A percentile compares a stretch with the other conserved stretches of the same genome.
These are phyloP conservation scores for Sclerotinia borealis DNA, from an alignment of 2,329 filamentous ascomycete species.

Conservation along the genomic window DNA sequence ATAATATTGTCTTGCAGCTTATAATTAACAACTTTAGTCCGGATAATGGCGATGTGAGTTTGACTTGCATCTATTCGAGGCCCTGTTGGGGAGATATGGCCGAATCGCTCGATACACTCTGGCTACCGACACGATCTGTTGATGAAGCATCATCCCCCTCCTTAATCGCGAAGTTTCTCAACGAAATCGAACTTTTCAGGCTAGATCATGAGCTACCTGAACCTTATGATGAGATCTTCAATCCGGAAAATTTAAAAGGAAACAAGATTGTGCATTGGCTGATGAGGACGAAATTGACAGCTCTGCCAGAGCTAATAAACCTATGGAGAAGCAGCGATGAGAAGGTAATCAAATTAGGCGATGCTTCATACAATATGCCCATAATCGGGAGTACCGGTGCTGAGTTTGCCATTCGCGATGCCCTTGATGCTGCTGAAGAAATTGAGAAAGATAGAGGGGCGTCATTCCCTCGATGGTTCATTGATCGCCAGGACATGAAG, in stretches of 20 bases:
- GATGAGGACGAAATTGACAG: conserved; percentile 1
- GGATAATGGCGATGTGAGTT: background rate
- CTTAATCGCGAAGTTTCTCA: background rate
- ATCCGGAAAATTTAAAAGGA: conserved; percentile 10
- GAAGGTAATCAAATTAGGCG: background rate
- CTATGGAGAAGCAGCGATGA: background rate
- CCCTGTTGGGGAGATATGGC: background rate
- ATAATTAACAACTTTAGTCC: background rate
- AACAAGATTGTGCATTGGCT: conserved; percentile 18
- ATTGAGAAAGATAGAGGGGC: background rate
- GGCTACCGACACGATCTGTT: background rate
- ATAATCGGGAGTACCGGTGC: conserved; percentile 23
- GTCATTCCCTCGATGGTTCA: background rate
- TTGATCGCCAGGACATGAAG: background rate
- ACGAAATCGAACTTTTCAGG: background rate
- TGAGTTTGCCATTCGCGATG: conserved; percentile 20
- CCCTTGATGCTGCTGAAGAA: background rate
- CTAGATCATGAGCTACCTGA: background rate
- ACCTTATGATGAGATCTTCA: conserved; percentile 18
- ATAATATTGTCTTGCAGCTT: background rate
- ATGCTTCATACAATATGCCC: conserved; percentile 16
- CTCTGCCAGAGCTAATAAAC: background rate
- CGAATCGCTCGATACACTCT: background rate
- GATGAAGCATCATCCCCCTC: background rate
- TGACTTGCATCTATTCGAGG: background rate